phyloP scores from a whole-genome alignment of 1,284 basidiomycete species.

The Cryptococcus sp. region DNA sequence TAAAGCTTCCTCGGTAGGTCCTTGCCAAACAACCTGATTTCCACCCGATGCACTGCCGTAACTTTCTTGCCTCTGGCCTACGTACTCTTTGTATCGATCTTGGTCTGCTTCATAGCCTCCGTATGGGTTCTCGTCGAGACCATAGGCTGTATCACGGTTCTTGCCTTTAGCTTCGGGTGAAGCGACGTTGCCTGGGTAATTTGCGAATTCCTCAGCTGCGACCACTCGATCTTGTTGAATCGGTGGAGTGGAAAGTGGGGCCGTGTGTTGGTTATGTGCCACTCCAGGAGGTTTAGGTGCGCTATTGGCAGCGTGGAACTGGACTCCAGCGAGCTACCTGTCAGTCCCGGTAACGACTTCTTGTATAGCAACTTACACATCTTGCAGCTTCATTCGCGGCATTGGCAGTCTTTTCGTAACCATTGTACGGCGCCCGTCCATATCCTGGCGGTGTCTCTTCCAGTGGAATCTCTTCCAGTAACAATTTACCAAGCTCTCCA shows the following conservation, averaged over 20 bases:
- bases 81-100: constrained; percentile 27
- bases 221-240: constrained; percentile 18
- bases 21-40: constrained; percentile 27
- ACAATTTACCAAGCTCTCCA: constrained; percentile 72
- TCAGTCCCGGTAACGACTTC: neutral
- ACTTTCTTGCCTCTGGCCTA: constrained; percentile 9
- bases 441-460: constrained; percentile 75
- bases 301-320: constrained; percentile 34
- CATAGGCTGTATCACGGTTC: constrained; percentile 11
- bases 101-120: constrained; percentile 2
- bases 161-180: constrained; percentile 18
- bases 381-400: constrained; percentile 63
- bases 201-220: constrained; percentile 35
- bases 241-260: constrained; percentile 15
- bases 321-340: constrained; percentile 36
- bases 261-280: constrained; percentile 17
- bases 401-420: constrained; percentile 57
- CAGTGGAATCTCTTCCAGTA: constrained; percentile 76
- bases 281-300: constrained; percentile 40
- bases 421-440: constrained; percentile 65
- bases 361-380: constrained; percentile 33
- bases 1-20: constrained; percentile 23
- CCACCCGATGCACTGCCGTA: neutral
- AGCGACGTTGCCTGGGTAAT: constrained; percentile 30
- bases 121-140: constrained; percentile 21